These are phyloP conservation scores for Fusarium goolgardi DNA, from an alignment of 2,329 filamentous ascomycete genomes.

Conservation along the genomic window DNA sequence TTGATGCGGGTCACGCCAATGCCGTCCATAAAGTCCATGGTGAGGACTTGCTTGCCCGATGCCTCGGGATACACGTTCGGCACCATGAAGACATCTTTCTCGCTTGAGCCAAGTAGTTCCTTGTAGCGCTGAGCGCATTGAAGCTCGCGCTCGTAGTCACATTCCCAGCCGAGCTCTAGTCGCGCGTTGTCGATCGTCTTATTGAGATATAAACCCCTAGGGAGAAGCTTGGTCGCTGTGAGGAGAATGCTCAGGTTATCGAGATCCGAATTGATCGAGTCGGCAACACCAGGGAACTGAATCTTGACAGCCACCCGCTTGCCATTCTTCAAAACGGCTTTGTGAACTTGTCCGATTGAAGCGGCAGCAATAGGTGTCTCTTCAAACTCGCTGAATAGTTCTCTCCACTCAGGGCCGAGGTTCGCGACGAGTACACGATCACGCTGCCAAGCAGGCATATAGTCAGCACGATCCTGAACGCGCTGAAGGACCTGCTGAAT, in stretches of 20 bases:
- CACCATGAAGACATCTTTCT: slow-evolving; percentile 79
- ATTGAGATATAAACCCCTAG: slow-evolving; percentile 91
- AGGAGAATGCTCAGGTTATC: slow-evolving; percentile 93
- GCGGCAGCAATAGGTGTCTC: slow-evolving; percentile 94
- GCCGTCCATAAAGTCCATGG: slow-evolving; percentile 92
- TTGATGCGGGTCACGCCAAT: slow-evolving; percentile 84
- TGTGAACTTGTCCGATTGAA: slow-evolving; percentile 96
- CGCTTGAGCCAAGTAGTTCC: slow-evolving; percentile 69
- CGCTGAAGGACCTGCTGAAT: slow-evolving; percentile 92
- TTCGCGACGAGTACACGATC: slow-evolving; percentile 84
- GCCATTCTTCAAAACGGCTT: slow-evolving; percentile 80
- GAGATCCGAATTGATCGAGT: slow-evolving; percentile 95
- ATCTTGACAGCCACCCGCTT: slow-evolving; percentile 92
- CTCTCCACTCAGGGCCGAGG: slow-evolving; percentile 85
- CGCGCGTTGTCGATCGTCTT: slow-evolving; percentile 97
- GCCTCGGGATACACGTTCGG: slow-evolving; percentile 82
- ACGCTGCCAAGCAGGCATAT: slow-evolving; percentile 95
- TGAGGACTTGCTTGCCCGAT: slow-evolving; percentile 86
- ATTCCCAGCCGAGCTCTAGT: slow-evolving; percentile 94
- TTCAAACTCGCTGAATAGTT: slow-evolving; percentile 85
- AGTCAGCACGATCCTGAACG: slow-evolving; percentile 96
- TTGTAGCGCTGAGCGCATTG: slow-evolving; percentile 81
- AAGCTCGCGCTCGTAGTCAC: slow-evolving; percentile 92
- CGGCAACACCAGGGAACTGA: slow-evolving; percentile 95
- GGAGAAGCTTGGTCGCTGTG: slow-evolving; percentile 88